Evolutionary conservation across 2,329 filamentous ascomycete genomes (phyloP).

Genomic region (Paecilomyces niveus): DNA sequence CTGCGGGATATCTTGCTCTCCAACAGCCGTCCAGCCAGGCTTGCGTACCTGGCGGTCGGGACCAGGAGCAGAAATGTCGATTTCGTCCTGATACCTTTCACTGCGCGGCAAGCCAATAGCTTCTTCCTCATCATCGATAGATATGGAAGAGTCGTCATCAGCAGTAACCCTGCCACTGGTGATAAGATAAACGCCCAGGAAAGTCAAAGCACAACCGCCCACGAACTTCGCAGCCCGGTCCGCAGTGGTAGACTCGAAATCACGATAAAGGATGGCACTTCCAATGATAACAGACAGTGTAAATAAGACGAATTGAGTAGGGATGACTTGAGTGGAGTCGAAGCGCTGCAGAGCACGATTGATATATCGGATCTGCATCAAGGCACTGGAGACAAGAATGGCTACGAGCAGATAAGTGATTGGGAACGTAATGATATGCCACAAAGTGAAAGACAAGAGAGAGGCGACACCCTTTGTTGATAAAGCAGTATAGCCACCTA

Average conservation of each 20-base stretch:
- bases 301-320: slow-evolving; percentile 94
- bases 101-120: slow-evolving; percentile 34
- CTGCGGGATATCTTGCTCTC: slow-evolving; percentile 11
- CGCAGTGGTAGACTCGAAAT: slow-evolving; percentile 76
- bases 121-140: slow-evolving; percentile 57
- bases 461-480: slow-evolving; percentile 96
- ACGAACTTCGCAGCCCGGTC: slow-evolving; percentile 77
- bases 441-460: slow-evolving; percentile 82
- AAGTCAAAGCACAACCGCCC: slow-evolving; percentile 84
- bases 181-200: slow-evolving; percentile 94
- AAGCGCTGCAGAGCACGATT: slow-evolving; percentile 87
- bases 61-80: slow-evolving; percentile 22
- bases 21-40: slow-evolving; percentile 6
- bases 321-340: slow-evolving; percentile 95
- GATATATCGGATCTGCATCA: slow-evolving; percentile 96
- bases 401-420: slow-evolving; percentile 82
- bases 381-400: slow-evolving; percentile 72
- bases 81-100: slow-evolving; percentile 29
- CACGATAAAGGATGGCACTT: slow-evolving; percentile 85
- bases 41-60: slow-evolving; percentile 13
- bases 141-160: slow-evolving; percentile 56
- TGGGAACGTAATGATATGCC: slow-evolving; percentile 82
- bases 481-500: slow-evolving; percentile 90
- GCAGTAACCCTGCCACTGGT: slow-evolving; percentile 67
- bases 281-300: slow-evolving; percentile 93